Evolutionary conservation across 371 early-diverging fungal species (phyloP).

Genomic region (Mucor racemosus): DNA sequence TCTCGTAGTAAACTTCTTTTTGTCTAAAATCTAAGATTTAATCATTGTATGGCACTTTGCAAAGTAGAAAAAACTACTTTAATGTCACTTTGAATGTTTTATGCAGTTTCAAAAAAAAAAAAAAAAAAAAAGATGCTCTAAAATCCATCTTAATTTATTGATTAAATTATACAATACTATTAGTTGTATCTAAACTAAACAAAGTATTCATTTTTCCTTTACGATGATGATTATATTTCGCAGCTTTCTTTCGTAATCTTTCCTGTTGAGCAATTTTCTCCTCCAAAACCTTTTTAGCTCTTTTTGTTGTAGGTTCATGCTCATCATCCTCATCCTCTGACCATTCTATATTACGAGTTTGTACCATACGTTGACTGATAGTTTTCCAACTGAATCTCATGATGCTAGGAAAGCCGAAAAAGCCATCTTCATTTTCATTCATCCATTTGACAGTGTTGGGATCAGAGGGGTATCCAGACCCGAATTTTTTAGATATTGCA

Average conservation of each 20-base stretch:
- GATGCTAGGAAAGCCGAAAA: constrained; percentile 94
- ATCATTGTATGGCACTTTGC: no score
- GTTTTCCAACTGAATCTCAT: constrained; percentile 98
- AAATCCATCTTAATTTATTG: neutral
- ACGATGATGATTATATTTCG: constrained; percentile 30
- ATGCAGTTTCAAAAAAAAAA: no score
- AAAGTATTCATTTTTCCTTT: constrained; percentile 18
- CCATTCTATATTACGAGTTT: constrained; percentile 53
- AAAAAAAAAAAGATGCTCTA: no score
- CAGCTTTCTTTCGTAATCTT: constrained; percentile 14
- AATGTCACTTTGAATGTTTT: no score
- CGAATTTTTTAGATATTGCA: constrained; percentile 69
- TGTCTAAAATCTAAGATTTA: no score
- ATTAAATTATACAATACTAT: neutral
- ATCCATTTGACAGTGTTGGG: constrained; percentile 95
- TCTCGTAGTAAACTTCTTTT: no score
- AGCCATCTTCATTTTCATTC: constrained; percentile 72
- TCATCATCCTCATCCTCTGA: constrained; percentile 37
- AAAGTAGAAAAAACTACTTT: no score
- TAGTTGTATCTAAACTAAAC: constrained; percentile 20
- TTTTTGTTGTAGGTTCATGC: constrained; percentile 19
- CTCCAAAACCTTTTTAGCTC: constrained; percentile 11
- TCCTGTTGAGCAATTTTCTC: constrained; percentile 20
- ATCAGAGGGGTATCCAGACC: constrained; percentile 99
- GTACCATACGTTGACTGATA: constrained; percentile 72